Conservation (phyloP, 345 rosid genomes). For the Orychophragmus violaceus region DNA sequence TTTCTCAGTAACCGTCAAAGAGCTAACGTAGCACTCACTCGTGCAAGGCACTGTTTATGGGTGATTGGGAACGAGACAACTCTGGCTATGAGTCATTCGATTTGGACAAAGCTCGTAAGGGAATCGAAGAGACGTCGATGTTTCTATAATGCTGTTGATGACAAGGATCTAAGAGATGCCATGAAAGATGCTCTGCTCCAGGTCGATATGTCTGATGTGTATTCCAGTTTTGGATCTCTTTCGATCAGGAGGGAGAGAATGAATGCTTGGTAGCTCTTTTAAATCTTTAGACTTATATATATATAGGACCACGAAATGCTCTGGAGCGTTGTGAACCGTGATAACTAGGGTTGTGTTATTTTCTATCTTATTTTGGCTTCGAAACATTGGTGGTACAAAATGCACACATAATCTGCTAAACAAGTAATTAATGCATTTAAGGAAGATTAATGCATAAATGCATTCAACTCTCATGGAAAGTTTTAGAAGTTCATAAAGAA, state of each 20-base stretch:
- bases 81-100: constrained; percentile 16
- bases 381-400: too few relatives aligned
- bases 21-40: constrained; percentile 34
- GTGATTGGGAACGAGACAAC: constrained; percentile 40
- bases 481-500: not conserved
- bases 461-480: not conserved
- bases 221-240: constrained; percentile 12
- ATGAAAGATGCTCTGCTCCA: not conserved
- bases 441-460: not conserved
- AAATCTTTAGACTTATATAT: not conserved
- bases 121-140: constrained; percentile 35
- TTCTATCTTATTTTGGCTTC: too few relatives aligned
- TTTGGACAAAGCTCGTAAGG: constrained; percentile 30
- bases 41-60: constrained; percentile 45
- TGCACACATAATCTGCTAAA: not conserved
- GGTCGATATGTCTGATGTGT: constrained; percentile 7
- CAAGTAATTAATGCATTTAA: not conserved
- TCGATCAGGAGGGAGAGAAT: not conserved
- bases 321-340: not conserved
- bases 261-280: not conserved
- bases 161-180: constrained; percentile 14
- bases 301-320: too few relatives aligned
- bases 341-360: not conserved
- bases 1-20: constrained; percentile 32
- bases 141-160: constrained; percentile 32